Percentiles rank a stretch among this genome's conserved stretches.
Conservation (phyloP, 805 yeast genomes). For the Lipomyces orientalis region DNA sequence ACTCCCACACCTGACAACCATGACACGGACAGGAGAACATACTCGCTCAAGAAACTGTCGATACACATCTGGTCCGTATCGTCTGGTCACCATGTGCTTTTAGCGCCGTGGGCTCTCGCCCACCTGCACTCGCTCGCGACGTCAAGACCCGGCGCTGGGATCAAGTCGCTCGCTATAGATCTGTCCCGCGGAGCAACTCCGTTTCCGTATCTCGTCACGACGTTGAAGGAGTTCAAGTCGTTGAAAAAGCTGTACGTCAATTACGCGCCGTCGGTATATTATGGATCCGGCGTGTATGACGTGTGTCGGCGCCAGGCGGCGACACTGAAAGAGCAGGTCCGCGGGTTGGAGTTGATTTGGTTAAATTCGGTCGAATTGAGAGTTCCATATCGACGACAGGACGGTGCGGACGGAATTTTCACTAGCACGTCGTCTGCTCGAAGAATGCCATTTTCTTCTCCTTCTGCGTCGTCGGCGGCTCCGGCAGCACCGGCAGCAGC, state of each 20-base stretch:
- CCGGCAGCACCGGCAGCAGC: too few species aligned
- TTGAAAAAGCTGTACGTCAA: conserved; percentile 25
- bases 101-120: conserved; percentile 33
- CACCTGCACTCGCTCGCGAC: conserved; percentile 20
- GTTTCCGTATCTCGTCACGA: conserved; percentile 21
- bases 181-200: conserved; percentile 24
- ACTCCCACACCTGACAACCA: background rate
- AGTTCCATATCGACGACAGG: conserved; percentile 24
- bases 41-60: conserved; percentile 25
- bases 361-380: conserved; percentile 33
- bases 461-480: background rate
- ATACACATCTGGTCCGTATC: conserved; percentile 34
- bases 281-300: conserved; percentile 34
- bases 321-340: conserved; percentile 24
- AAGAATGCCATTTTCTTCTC: background rate
- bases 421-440: conserved; percentile 1
- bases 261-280: conserved; percentile 34
- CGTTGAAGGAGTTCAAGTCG: conserved; percentile 11
- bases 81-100: conserved; percentile 20
- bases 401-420: background rate
- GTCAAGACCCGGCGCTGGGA: conserved; percentile 10
- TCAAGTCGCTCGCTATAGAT: conserved; percentile 30
- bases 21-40: background rate
- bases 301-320: conserved; percentile 29
- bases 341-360: conserved; percentile 27